Percentiles rank a stretch among this genome's conserved stretches.
These are phyloP conservation scores for Leishmania tropica DNA, from an alignment of 208 protist species.

Conservation along the genomic window DNA sequence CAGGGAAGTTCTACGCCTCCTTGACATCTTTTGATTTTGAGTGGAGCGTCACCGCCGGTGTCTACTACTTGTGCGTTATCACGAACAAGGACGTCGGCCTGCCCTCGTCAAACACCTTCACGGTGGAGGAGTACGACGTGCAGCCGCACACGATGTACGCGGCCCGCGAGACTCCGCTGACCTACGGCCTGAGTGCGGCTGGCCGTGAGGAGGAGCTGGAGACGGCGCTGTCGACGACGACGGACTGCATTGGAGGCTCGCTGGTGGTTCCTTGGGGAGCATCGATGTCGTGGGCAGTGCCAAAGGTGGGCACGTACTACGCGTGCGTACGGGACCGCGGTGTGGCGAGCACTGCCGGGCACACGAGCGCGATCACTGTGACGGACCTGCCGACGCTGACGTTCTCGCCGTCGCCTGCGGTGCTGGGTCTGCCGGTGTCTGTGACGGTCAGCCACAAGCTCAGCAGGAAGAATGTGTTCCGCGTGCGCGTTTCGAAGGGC, in stretches of 20 bases:
- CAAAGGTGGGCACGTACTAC: conserved; percentile 41
- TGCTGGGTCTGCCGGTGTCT: neutral
- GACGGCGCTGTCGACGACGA: conserved; percentile 1
- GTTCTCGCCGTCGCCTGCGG: conserved; percentile 18
- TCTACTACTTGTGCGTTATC: neutral
- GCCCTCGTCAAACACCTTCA: neutral
- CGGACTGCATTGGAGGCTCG: neutral
- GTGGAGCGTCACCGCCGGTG: neutral
- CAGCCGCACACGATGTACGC: conserved; percentile 14
- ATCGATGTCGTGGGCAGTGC: conserved; percentile 12
- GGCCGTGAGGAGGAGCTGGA: neutral
- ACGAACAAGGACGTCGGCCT: neutral
- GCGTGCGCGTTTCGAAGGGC: neutral
- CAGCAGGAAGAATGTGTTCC: neutral
- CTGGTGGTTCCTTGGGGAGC: neutral
- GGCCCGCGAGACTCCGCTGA: neutral
- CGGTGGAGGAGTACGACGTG: conserved; percentile 18
- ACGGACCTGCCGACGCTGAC: conserved; percentile 27
- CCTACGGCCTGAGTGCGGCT: neutral
- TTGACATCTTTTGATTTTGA: neutral
- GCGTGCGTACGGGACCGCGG: conserved; percentile 36
- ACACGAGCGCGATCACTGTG: conserved; percentile 33
- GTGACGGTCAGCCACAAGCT: conserved; percentile 1
- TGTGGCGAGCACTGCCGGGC: neutral
- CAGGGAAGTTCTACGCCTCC: neutral